phyloP scores from a whole-genome alignment of 2,329 filamentous ascomycete genomes.

The Cladosporium sp. region DNA sequence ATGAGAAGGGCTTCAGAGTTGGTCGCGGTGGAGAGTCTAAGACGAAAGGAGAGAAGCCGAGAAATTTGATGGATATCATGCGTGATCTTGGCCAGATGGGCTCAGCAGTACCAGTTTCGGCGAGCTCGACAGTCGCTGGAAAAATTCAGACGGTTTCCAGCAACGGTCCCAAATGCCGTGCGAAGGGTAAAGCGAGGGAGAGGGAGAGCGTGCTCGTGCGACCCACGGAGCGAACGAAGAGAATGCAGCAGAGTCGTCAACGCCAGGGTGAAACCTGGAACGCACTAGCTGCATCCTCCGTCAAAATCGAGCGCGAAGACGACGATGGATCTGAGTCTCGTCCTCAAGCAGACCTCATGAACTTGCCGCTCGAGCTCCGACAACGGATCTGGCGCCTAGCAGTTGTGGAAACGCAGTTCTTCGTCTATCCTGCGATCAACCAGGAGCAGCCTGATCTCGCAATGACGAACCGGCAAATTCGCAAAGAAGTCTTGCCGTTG shows the following conservation, averaged over 20 bases:
- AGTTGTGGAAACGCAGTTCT: constrained; percentile 26
- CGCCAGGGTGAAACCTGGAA: neutral
- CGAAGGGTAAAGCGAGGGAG: neutral
- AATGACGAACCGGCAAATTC: constrained; percentile 26
- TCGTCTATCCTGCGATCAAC: constrained; percentile 24
- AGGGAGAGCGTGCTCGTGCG: constrained; percentile 10
- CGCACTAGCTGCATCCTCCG: neutral
- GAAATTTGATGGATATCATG: constrained; percentile 17
- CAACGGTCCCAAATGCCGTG: neutral
- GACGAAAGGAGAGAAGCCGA: neutral
- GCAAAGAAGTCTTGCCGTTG: constrained; percentile 28
- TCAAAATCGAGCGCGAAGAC: neutral
- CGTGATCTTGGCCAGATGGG: constrained; percentile 10
- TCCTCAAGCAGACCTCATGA: neutral
- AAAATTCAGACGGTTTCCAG: neutral
- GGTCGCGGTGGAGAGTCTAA: neutral
- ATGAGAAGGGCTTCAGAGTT: neutral
- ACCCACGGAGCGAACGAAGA: constrained; percentile 6
- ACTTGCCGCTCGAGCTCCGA: constrained; percentile 16
- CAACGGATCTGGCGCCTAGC: constrained; percentile 23
- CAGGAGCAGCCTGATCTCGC: constrained; percentile 32
- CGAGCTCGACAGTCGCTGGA: neutral
- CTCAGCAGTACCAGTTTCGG: neutral
- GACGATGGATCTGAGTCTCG: neutral
- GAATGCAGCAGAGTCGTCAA: constrained; percentile 14